phyloP scores from a whole-genome alignment of 345 rosid genomes.

The Syzygium aromaticum region DNA sequence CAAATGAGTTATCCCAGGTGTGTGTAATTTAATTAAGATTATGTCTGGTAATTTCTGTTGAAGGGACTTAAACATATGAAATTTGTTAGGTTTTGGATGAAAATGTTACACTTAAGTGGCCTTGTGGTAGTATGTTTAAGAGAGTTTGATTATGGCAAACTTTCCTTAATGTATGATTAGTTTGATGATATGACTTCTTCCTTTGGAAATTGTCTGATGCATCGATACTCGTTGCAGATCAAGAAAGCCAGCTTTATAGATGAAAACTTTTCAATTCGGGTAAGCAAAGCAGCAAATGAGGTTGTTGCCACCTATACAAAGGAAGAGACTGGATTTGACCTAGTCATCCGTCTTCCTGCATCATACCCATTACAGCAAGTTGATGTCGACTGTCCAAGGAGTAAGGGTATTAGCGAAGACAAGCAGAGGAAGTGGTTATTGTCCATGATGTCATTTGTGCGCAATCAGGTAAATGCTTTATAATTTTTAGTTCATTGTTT shows the following conservation, averaged over 20 bases:
- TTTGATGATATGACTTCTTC: not conserved
- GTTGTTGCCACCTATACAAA: conserved; percentile 91
- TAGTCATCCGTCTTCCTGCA: conserved; percentile 81
- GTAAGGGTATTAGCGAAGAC: conserved; percentile 86
- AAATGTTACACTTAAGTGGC: not conserved
- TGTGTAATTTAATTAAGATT: conserved; percentile 5
- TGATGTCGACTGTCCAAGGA: conserved; percentile 77
- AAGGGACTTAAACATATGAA: not conserved
- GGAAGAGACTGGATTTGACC: conserved; percentile 95
- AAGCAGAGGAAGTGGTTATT: conserved; percentile 96
- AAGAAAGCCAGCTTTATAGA: conserved; percentile 76
- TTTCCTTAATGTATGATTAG: not conserved
- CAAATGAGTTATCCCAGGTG: conserved; percentile 87
- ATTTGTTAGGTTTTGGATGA: not conserved
- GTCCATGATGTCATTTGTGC: conserved; percentile 90
- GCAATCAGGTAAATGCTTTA: conserved; percentile 62
- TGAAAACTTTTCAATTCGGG: conserved; percentile 74
- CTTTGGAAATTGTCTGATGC: not conserved
- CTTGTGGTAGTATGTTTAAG: not conserved
- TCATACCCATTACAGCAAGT: conserved; percentile 82
- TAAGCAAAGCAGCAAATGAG: conserved; percentile 92
- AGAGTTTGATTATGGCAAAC: not conserved
- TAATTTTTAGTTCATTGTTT: not conserved
- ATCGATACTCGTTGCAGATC: conserved; percentile 46
- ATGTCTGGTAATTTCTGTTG: not conserved